Percentiles rank a stretch among this genome's conserved stretches.
Evolutionary conservation across 495 filamentous ascomycete species (phyloP).

Genomic region (Daldinia vernicosa): DNA sequence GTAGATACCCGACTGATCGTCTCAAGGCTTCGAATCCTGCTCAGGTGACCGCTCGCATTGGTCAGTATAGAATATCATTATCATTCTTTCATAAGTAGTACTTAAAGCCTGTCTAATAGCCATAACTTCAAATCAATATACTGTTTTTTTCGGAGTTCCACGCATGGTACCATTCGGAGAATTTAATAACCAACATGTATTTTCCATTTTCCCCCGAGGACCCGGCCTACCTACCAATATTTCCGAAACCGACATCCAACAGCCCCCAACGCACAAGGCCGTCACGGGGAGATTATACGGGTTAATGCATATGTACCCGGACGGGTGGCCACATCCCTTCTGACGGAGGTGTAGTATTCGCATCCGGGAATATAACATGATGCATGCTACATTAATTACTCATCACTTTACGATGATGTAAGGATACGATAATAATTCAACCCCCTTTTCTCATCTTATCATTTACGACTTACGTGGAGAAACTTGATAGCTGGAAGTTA

Average conservation of each 20-base stretch:
- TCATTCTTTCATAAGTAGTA: neutral
- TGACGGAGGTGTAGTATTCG: neutral
- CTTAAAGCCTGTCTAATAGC: neutral
- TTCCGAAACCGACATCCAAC: neutral
- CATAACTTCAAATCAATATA: neutral
- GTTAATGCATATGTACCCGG: neutral
- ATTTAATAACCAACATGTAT: neutral
- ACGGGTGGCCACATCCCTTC: neutral
- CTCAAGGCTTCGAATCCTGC: neutral
- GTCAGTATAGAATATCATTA: neutral
- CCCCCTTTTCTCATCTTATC: neutral
- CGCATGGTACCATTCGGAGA: neutral
- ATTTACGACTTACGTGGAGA: neutral
- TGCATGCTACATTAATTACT: neutral
- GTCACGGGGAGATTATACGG: neutral
- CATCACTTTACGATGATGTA: neutral
- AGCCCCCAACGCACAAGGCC: neutral
- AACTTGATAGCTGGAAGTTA: neutral
- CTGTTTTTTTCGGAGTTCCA: neutral
- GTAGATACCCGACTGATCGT: neutral
- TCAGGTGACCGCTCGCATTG: neutral
- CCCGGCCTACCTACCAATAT: neutral
- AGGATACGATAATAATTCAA: neutral
- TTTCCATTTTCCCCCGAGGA: neutral
- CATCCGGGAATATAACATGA: neutral